phyloP scores from a whole-genome alignment of 2,329 filamentous ascomycete genomes.

The Colletotrichum tamarilloi region DNA sequence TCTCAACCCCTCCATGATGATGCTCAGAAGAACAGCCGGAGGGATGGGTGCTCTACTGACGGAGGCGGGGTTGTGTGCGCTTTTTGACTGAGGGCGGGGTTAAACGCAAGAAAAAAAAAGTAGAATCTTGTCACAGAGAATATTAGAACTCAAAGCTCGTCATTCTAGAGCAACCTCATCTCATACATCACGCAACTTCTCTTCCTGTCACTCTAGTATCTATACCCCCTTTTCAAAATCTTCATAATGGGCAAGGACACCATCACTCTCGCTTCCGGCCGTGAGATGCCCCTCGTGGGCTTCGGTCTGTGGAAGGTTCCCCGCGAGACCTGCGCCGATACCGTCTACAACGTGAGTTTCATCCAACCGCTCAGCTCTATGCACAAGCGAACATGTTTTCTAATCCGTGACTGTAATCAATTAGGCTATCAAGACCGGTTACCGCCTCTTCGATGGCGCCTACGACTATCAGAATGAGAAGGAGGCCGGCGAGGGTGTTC shows the following conservation, averaged over 20 bases:
- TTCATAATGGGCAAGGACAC: constrained; percentile 44
- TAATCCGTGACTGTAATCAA: not conserved
- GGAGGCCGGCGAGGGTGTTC: constrained; percentile 73
- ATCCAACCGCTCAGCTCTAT: not conserved
- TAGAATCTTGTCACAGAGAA: not conserved
- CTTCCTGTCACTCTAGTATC: not conserved
- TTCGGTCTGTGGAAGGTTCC: constrained; percentile 79
- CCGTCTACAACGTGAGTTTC: constrained; percentile 67
- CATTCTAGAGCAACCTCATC: not conserved
- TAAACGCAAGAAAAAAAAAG: not conserved
- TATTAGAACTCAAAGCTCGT: not conserved
- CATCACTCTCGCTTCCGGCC: constrained; percentile 58
- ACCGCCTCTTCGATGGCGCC: constrained; percentile 63
- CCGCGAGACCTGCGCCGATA: constrained; percentile 54
- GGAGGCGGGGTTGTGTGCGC: not conserved
- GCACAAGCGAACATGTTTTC: not conserved
- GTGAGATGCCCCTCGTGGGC: constrained; percentile 68
- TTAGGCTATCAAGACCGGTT: constrained; percentile 62
- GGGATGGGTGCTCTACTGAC: not conserved
- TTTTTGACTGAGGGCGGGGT: not conserved
- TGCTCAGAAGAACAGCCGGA: not conserved
- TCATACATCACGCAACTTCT: not conserved
- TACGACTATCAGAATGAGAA: constrained; percentile 73
- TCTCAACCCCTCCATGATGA: constrained; percentile 13
- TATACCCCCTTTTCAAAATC: not conserved